phyloP scores from a whole-genome alignment of 345 rosid genomes.

The Bruguiera parviflora region DNA sequence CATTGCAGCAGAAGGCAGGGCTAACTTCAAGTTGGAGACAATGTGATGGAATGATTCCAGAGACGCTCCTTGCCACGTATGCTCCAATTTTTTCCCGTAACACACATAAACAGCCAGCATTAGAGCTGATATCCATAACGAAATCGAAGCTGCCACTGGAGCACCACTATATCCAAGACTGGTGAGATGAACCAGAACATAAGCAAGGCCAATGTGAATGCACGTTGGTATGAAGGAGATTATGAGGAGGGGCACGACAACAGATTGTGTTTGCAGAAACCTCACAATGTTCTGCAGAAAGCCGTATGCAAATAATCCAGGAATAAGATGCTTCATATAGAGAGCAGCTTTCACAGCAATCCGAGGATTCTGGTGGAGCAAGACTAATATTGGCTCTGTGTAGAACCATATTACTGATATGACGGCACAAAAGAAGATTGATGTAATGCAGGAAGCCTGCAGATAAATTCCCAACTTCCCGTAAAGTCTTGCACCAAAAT shows the following conservation, averaged over 20 bases:
- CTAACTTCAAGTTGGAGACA: slow-evolving; percentile 16
- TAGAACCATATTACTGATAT: slow-evolving; percentile 18
- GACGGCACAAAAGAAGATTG: slow-evolving; percentile 3
- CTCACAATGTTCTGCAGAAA: slow-evolving; percentile 22
- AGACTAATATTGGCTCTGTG: slow-evolving; percentile 18
- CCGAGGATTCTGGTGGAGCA: slow-evolving; percentile 15
- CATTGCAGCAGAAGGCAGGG: slow-evolving; percentile 35
- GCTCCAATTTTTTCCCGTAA: slow-evolving; percentile 7
- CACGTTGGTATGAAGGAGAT: slow-evolving; percentile 12
- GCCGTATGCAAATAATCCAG: slow-evolving; percentile 24
- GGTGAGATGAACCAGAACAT: slow-evolving; percentile 14
- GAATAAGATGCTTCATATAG: slow-evolving; percentile 25
- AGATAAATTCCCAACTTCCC: slow-evolving; percentile 19
- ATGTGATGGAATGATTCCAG: slow-evolving; percentile 15
- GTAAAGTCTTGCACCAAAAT: slow-evolving; percentile 20
- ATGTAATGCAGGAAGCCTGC: slow-evolving; percentile 16
- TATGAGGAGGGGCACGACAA: slow-evolving; percentile 2
- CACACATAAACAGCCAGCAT: slow-evolving; percentile 4
- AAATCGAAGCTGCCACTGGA: slow-evolving; percentile 18
- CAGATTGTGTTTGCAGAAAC: slow-evolving; percentile 27
- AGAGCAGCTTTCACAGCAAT: slow-evolving; percentile 14
- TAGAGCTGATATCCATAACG: slow-evolving; percentile 15
- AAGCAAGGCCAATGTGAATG: slow-evolving; percentile 19
- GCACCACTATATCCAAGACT: slow-evolving; percentile 20
- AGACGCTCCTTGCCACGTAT: slow-evolving; percentile 21